Base-by-base conservation (phyloP, 441 rosid species). In the Dalechampia spathulata region DNA sequence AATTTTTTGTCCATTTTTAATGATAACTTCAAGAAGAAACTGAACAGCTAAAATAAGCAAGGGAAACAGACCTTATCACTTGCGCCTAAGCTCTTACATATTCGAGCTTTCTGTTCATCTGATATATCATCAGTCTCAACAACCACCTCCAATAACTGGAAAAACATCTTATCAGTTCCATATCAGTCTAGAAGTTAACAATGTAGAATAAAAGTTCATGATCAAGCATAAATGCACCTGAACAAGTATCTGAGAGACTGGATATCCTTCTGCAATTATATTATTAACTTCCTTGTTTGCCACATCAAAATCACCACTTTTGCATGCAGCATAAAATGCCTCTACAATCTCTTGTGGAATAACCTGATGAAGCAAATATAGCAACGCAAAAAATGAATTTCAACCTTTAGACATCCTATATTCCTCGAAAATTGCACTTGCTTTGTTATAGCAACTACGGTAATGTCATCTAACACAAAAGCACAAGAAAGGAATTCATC, bases 31-130 rank as follows among this genome's bases (percentile, higher is more conserved):
- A 44, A 45, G 47, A 27, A 10, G 4, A 19, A 11, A 40, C 7
- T 32, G 36, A 11, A 41, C 25, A 52, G 30, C 8, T 13, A 6
- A 48, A 46, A 43, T 12, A 67, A 30, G 55, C 26, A n/a, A 28
- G 23, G 47, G 66, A 76, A 58, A 54, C 37, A 67, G 28, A 87
- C 97, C 96, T 87, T 93, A 68, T 87, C 96, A 51, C 95, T 82
- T 68, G 69, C 80, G 62, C 65, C 97, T 67, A 90, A 72, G 55
- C 78, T 67, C 73, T 77, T 83, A 83, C 86, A 85, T 75, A 93
- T 83, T 64, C 80, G 78, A 76, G 95, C 96, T 84, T 87, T 87
- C 75, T 90, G 93, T 55, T 76, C 90, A 73, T 93, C 99, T 2
- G 89, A 70, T 61, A 85, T 68, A 65, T 90, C 96, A 52, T 78